A percentile compares a stretch with the other conserved stretches of the same genome.
These are phyloP conservation scores for Polyplosphaeria fusca DNA, from an alignment of 495 filamentous ascomycete genomes.

Conservation along the genomic window DNA sequence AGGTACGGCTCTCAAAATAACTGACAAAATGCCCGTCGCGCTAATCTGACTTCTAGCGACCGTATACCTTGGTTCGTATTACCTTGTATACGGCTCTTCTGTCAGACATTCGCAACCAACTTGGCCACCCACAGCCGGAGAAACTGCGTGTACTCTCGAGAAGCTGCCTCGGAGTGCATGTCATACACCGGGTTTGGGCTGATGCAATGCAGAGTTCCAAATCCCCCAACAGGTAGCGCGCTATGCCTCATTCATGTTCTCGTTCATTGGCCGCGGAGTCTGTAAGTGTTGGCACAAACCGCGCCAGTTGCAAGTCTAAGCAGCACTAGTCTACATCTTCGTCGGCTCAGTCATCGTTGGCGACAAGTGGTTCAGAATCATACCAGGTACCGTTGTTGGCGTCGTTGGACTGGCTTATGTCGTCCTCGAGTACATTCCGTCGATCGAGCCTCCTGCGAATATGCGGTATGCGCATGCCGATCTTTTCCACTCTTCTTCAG, in stretches of 20 bases:
- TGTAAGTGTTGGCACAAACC: conserved; percentile 60
- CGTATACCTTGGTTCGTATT: conserved; percentile 51
- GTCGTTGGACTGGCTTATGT: conserved; percentile 45
- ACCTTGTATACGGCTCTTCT: neutral
- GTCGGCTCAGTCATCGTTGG: conserved; percentile 79
- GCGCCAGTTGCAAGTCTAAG: conserved; percentile 20
- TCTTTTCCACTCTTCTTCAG: neutral
- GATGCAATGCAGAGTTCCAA: conserved; percentile 67
- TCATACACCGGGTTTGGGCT: neutral
- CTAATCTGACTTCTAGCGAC: conserved; percentile 46
- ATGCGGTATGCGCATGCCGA: conserved; percentile 60
- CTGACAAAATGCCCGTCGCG: neutral
- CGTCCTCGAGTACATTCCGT: conserved; percentile 88
- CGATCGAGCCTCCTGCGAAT: conserved; percentile 94
- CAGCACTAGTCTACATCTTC: conserved; percentile 83
- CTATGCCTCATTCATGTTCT: conserved; percentile 97
- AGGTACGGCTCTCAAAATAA: conserved; percentile 53
- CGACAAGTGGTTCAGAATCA: conserved; percentile 44
- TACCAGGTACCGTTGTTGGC: conserved; percentile 40
- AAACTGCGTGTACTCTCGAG: no score
- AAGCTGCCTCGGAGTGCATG: no score
- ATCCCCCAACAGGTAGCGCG: conserved; percentile 87
- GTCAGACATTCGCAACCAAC: neutral
- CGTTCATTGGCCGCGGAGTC: conserved; percentile 88
- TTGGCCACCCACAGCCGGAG: neutral